phyloP scores from a whole-genome alignment of 2,329 filamentous ascomycete genomes.

The Aspergillus eucalypticola region DNA sequence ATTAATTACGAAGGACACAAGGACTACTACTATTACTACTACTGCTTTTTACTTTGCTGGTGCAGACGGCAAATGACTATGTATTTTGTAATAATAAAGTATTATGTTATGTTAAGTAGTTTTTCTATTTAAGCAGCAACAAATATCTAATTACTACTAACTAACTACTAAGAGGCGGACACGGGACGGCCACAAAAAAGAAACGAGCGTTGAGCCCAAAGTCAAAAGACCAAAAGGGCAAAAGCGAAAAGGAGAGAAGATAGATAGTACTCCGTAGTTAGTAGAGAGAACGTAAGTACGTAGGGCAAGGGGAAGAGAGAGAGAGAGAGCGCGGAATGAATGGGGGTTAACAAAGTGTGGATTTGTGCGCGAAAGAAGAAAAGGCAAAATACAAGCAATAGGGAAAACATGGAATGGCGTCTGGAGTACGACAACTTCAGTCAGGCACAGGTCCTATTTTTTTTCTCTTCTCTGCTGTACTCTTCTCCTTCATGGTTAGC shows the following conservation, averaged over 20 bases:
- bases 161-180: not conserved
- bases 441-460: constrained; percentile 4
- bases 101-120: no score
- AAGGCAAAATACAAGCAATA: constrained; percentile 14
- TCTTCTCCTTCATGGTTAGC: constrained; percentile 1
- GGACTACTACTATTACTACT: not conserved
- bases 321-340: not conserved
- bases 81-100: constrained; percentile 12
- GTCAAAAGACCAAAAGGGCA: constrained; percentile 9
- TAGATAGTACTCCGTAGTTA: no score
- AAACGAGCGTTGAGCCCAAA: not conserved
- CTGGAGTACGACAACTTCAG: not conserved
- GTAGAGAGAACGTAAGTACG: no score
- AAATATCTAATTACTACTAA: not conserved
- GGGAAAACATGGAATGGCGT: constrained; percentile 2
- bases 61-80: constrained; percentile 10
- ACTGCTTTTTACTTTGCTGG: not conserved
- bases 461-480: no score
- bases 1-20: constrained; percentile 3
- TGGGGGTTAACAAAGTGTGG: not conserved
- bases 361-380: constrained; percentile 2
- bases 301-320: not conserved
- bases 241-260: constrained; percentile 13
- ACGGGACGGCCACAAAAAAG: constrained; percentile 1
- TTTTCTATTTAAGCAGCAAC: no score